Conservation (phyloP, 2,329 filamentous ascomycete genomes). For the Elsinoe australis region DNA sequence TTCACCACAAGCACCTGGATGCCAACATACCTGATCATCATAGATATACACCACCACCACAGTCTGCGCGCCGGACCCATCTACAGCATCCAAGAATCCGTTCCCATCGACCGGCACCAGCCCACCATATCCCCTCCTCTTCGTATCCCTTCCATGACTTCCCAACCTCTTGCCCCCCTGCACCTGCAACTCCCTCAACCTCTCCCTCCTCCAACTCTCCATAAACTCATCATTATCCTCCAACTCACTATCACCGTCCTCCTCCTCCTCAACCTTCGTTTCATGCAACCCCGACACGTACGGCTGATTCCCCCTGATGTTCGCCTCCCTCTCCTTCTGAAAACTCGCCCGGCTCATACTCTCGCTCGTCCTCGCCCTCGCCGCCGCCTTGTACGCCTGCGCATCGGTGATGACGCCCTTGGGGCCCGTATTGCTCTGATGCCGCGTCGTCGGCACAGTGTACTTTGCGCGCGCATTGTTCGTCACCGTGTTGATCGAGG, state of each 20-base stretch:
- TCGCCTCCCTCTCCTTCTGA: constrained; percentile 7
- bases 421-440: constrained; percentile 66
- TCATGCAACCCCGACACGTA: constrained; percentile 12
- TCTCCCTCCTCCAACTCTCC: constrained; percentile 72
- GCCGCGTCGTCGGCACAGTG: constrained; percentile 54
- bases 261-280: constrained; percentile 32
- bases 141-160: constrained; percentile 10
- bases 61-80: constrained; percentile 74
- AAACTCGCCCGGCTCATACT: constrained; percentile 1
- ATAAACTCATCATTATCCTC: constrained; percentile 75
- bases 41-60: constrained; percentile 90
- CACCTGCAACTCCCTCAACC: constrained; percentile 63
- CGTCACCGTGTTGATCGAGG: constrained; percentile 32
- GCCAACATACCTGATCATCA: constrained; percentile 66
- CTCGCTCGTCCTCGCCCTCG: background rate
- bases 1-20: too few relatives aligned
- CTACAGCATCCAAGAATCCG: constrained; percentile 92
- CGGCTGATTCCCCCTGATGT: constrained; percentile 8
- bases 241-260: constrained; percentile 39
- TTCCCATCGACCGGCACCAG: constrained; percentile 79
- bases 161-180: background rate
- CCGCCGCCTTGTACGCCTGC: constrained; percentile 52
- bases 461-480: constrained; percentile 34
- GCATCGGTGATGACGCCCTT: constrained; percentile 85
- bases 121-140: constrained; percentile 59